These are phyloP conservation scores for Celoporthe dispersa DNA, from an alignment of 2,329 filamentous ascomycete genomes.

Conservation along the genomic window DNA sequence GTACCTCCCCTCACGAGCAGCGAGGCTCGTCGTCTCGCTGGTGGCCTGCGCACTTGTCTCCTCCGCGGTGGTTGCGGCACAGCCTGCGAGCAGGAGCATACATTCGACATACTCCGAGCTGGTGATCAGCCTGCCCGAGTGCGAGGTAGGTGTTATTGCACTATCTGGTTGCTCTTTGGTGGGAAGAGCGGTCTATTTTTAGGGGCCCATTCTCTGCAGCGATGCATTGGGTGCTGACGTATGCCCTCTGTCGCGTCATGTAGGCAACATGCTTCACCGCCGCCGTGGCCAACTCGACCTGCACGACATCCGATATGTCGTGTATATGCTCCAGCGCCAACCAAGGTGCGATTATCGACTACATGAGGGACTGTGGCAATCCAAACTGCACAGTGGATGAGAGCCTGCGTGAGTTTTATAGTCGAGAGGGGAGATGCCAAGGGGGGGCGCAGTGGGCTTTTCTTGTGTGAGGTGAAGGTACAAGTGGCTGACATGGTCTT, in stretches of 20 bases:
- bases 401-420: constrained; percentile 19
- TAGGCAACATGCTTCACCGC: constrained; percentile 24
- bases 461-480: not conserved
- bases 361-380: constrained; percentile 2
- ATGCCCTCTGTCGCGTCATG: not conserved
- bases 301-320: constrained; percentile 22
- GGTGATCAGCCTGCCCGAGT: constrained; percentile 11
- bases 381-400: constrained; percentile 14
- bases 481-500: not conserved
- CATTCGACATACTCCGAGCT: constrained; percentile 14
- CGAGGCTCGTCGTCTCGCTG: constrained; percentile 18
- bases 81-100: not conserved
- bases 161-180: not conserved
- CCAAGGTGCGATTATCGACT: not conserved
- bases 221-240: constrained; percentile 12
- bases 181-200: too few species aligned
- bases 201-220: too few species aligned
- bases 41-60: constrained; percentile 17
- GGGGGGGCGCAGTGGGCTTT: too few species aligned
- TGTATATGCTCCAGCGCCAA: constrained; percentile 20
- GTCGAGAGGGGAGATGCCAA: too few species aligned
- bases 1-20: constrained; percentile 12
- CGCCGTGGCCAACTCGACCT: constrained; percentile 17
- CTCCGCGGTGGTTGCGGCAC: constrained; percentile 14
- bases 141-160: constrained; percentile 19